These are phyloP conservation scores for Pythium monospermum DNA, from an alignment of 352 stramenopile species.

Conservation along the genomic window DNA sequence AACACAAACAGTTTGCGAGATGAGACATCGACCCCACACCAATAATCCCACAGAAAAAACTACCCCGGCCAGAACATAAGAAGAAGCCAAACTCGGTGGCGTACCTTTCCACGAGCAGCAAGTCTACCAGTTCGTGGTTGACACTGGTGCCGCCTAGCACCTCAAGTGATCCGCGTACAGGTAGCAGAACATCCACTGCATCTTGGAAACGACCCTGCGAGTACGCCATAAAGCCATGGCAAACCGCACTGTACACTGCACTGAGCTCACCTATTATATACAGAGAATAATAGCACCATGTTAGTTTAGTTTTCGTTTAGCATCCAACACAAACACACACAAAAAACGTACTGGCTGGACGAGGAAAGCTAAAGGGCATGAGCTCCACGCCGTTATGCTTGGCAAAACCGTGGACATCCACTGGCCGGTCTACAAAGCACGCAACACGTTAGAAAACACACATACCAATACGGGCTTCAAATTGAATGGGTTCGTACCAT, in stretches of 20 bases:
- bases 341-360: slow-evolving; percentile 24
- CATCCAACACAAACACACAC: too few species aligned
- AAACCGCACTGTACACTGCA: slow-evolving; percentile 46
- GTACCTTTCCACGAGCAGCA: slow-evolving; percentile 79
- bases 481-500: slow-evolving; percentile 5
- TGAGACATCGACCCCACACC: background rate
- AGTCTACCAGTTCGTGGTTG: slow-evolving; percentile 68
- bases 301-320: too few species aligned
- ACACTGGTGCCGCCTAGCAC: slow-evolving; percentile 69
- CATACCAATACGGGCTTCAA: background rate
- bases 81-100: background rate
- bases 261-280: slow-evolving; percentile 31
- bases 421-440: slow-evolving; percentile 14
- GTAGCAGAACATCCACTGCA: slow-evolving; percentile 46
- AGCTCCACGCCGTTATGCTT: slow-evolving; percentile 32
- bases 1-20: background rate
- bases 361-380: slow-evolving; percentile 59
- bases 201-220: slow-evolving; percentile 53
- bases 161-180: slow-evolving; percentile 54
- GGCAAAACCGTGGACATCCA: slow-evolving; percentile 40
- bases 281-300: too few species aligned
- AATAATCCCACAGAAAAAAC: background rate
- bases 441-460: background rate
- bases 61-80: background rate
- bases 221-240: slow-evolving; percentile 65